Percentiles rank a stretch among this genome's conserved stretches.
Evolutionary conservation across 257 asterid species (phyloP).

Genomic region (Datura wrightii): DNA sequence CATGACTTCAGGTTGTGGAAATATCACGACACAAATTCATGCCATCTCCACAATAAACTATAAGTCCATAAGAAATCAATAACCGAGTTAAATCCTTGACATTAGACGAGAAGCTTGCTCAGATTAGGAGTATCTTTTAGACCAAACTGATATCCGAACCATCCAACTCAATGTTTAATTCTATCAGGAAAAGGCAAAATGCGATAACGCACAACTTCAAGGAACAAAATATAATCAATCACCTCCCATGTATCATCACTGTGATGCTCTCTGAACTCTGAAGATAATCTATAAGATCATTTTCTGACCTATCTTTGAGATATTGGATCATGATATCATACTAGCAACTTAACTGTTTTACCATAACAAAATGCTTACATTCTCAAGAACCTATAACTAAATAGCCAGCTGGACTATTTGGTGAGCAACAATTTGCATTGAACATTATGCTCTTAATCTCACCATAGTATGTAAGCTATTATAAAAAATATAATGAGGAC

Average conservation of each 20-base stretch:
- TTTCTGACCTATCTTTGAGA: slow-evolving; percentile 10
- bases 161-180: background rate
- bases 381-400: slow-evolving; percentile 9
- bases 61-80: slow-evolving; percentile 13
- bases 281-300: slow-evolving; percentile 9
- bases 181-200: background rate
- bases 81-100: slow-evolving; percentile 27
- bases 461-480: background rate
- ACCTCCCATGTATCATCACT: background rate
- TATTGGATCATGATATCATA: background rate
- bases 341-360: background rate
- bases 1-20: background rate
- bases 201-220: background rate
- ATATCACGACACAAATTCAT: background rate
- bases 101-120: background rate
- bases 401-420: background rate
- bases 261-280: background rate
- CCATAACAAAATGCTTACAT: background rate
- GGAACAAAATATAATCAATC: background rate
- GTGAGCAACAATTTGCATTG: background rate
- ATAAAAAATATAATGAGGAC: background rate
- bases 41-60: background rate
- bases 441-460: background rate
- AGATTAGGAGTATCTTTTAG: background rate
- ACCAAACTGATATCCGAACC: background rate